phyloP scores from a whole-genome alignment of 345 rosid species.

The Melastoma malabathricum region DNA sequence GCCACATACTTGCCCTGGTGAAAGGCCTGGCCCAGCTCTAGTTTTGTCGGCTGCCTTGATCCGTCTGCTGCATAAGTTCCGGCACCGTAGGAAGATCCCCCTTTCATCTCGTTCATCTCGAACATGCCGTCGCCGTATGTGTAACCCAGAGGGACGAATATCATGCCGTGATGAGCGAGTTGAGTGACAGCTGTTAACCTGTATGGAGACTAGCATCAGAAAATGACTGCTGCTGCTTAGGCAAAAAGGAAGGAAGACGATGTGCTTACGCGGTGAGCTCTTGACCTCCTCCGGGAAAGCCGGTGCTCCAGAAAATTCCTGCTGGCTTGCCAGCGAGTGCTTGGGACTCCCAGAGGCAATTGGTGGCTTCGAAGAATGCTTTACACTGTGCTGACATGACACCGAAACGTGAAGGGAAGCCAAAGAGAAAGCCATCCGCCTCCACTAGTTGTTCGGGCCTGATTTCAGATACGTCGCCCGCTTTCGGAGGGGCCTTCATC shows the following conservation, averaged over 20 bases:
- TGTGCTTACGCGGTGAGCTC: conserved; percentile 86
- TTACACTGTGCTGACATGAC: conserved; percentile 87
- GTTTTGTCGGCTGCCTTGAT: conserved; percentile 60
- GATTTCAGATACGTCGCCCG: conserved; percentile 68
- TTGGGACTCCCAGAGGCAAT: conserved; percentile 53
- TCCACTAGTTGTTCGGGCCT: conserved; percentile 58
- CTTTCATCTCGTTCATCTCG: conserved; percentile 82
- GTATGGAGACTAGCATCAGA: conserved; percentile 6
- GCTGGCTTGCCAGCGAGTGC: conserved; percentile 95
- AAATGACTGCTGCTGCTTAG: background rate
- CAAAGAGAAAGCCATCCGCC: conserved; percentile 90
- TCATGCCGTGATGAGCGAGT: conserved; percentile 82
- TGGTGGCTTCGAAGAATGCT: conserved; percentile 84
- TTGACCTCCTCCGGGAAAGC: conserved; percentile 93
- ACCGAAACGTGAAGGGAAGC: conserved; percentile 90
- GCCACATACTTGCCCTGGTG: conserved; percentile 78
- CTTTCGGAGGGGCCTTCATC: conserved; percentile 60
- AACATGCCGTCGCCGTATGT: conserved; percentile 79
- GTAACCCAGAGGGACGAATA: conserved; percentile 82
- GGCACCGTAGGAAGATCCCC: conserved; percentile 84
- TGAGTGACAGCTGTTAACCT: conserved; percentile 81
- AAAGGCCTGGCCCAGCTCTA: conserved; percentile 73
- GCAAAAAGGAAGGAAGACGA: background rate
- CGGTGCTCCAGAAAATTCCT: conserved; percentile 96
- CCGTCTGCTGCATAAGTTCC: conserved; percentile 94